Conservation (phyloP, 108 stramenopile genomes). For the Cyclotella cryptica region DNA sequence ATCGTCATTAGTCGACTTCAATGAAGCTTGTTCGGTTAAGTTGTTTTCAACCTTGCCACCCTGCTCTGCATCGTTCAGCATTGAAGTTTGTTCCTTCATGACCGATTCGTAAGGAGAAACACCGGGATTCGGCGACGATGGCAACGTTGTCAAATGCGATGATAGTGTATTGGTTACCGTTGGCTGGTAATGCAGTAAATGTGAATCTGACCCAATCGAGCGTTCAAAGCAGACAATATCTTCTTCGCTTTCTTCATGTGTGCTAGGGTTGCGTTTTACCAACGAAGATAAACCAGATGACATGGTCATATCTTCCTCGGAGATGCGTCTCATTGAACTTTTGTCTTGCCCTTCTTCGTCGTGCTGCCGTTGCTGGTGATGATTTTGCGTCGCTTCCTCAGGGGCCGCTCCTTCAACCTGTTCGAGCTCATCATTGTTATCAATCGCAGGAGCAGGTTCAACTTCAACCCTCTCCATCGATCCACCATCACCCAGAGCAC, state of each 20-base stretch:
- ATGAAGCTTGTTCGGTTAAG: background rate
- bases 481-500: background rate
- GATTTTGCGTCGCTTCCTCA: no score
- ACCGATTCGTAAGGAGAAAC: background rate
- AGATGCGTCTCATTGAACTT: background rate
- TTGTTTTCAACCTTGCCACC: background rate
- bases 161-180: background rate
- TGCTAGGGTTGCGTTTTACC: background rate
- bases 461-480: background rate
- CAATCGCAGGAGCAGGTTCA: background rate
- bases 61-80: background rate
- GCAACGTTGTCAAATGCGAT: background rate
- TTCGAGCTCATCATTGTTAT: no score
- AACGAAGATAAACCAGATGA: background rate
- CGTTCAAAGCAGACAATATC: background rate
- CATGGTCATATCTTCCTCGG: background rate
- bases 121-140: background rate
- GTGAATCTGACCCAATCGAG: slow-evolving; percentile 5
- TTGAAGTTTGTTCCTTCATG: background rate
- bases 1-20: background rate
- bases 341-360: background rate
- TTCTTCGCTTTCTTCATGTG: slow-evolving; percentile 12
- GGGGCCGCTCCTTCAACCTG: no score
- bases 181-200: background rate
- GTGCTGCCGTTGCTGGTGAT: no score